phyloP scores from a whole-genome alignment of 2,329 filamentous ascomycete genomes.

The Penicillium sclerotigenum region DNA sequence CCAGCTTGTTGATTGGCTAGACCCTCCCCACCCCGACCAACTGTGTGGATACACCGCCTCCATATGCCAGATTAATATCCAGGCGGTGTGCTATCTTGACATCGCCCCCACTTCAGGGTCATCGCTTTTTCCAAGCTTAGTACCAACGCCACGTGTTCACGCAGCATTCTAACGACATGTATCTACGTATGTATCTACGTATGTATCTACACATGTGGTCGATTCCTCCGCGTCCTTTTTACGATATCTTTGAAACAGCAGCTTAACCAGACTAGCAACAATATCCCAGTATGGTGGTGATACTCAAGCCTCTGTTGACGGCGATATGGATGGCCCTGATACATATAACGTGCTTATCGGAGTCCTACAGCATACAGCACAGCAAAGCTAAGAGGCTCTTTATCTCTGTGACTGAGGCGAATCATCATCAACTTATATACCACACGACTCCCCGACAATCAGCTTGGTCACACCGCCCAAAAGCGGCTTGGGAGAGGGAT shows the following conservation, averaged over 20 bases:
- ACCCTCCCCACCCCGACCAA: conserved; percentile 6
- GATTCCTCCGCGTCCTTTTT: not conserved
- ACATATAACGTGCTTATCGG: not conserved
- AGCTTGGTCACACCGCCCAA: not conserved
- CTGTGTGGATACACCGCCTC: not conserved
- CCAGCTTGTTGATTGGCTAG: conserved; percentile 18
- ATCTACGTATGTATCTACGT: no score
- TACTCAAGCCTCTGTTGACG: no score
- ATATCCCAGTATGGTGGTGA: rapidly evolving
- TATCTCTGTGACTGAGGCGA: not conserved
- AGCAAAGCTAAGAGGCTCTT: not conserved
- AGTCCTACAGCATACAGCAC: no score
- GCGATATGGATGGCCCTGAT: not conserved
- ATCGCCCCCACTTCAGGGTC: no score
- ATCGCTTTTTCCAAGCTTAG: no score
- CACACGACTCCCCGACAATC: not conserved
- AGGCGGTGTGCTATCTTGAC: not conserved
- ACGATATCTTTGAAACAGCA: not conserved
- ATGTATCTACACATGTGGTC: no score
- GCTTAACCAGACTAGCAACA: not conserved
- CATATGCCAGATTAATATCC: not conserved
- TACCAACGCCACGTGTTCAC: no score
- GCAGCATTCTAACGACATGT: no score
- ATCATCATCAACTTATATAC: not conserved
- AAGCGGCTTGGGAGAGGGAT: not conserved